phyloP scores from a whole-genome alignment of 768 basidiomycete genomes.

The Holtermanniella nyarrowii region DNA sequence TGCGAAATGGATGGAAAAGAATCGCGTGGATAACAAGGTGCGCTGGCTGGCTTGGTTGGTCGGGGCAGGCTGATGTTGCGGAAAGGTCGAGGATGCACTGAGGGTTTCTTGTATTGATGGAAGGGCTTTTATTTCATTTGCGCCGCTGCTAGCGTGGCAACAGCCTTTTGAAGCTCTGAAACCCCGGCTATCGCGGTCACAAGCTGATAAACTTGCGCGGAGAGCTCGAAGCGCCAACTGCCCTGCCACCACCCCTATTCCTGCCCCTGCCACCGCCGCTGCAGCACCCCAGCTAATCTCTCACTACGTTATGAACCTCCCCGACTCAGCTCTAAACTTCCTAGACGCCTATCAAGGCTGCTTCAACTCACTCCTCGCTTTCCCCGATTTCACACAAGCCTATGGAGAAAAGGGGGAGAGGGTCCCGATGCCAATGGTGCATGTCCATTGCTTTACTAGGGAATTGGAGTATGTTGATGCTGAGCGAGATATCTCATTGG shows the following conservation, averaged over 20 bases:
- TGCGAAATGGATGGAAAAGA: conserved; percentile 61
- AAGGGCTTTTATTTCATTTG: conserved; percentile 64
- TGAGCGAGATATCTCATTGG: conserved; percentile 67
- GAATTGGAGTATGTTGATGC: conserved; percentile 62
- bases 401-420: conserved; percentile 45
- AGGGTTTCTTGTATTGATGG: conserved; percentile 75
- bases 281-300: conserved; percentile 47
- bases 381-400: conserved; percentile 40
- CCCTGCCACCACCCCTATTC: conserved; percentile 33
- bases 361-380: conserved; percentile 44
- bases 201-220: conserved; percentile 35
- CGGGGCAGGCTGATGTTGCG: too few species aligned
- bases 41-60: conserved; percentile 26
- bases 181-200: conserved; percentile 4
- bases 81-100: conserved; percentile 60
- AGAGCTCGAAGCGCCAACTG: conserved; percentile 44
- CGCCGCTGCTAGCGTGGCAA: conserved; percentile 49
- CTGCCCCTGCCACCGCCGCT: not conserved
- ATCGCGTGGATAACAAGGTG: conserved; percentile 69
- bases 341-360: conserved; percentile 78
- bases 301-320: conserved; percentile 97
- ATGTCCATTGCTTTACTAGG: conserved; percentile 92
- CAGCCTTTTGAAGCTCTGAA: conserved; percentile 54
- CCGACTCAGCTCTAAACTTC: conserved; percentile 80
- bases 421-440: conserved; percentile 69